These are phyloP conservation scores for Glycine soja DNA, from an alignment of 306 rosid genomes.

Conservation along the genomic window DNA sequence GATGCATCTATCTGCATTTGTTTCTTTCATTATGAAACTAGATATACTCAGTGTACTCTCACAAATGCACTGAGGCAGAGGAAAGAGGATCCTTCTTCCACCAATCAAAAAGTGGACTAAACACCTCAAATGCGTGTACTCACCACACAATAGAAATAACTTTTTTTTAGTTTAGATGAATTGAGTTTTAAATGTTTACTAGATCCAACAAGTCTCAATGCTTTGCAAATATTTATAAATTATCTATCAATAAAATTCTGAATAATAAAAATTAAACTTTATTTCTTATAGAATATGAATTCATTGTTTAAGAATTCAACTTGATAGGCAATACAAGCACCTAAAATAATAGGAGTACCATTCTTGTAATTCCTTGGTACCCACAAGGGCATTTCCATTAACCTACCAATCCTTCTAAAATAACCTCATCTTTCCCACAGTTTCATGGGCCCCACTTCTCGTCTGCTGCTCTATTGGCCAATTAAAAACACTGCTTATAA, in stretches of 20 bases:
- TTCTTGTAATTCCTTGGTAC: constrained; percentile 47
- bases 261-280: too few species aligned
- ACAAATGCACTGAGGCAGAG: constrained; percentile 39
- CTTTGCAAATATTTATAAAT: too few species aligned
- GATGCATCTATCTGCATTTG: constrained; percentile 38
- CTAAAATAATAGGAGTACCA: too few species aligned
- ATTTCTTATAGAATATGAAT: too few species aligned
- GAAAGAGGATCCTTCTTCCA: constrained; percentile 44
- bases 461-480: constrained; percentile 55
- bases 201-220: too few species aligned
- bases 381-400: constrained; percentile 50
- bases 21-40: constrained; percentile 11
- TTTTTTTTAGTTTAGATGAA: too few species aligned
- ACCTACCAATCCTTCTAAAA: not conserved
- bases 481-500: constrained; percentile 45
- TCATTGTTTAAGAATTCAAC: too few species aligned
- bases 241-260: too few species aligned
- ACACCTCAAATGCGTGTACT: constrained; percentile 8
- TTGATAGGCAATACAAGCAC: too few species aligned
- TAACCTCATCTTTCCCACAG: constrained; percentile 51
- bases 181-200: too few species aligned
- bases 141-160: not conserved
- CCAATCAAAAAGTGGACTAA: constrained; percentile 49
- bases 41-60: constrained; percentile 44
- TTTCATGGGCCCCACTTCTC: constrained; percentile 54